Conservation (phyloP, 148 eudicot species). For the Chenopodium berlandieri region DNA sequence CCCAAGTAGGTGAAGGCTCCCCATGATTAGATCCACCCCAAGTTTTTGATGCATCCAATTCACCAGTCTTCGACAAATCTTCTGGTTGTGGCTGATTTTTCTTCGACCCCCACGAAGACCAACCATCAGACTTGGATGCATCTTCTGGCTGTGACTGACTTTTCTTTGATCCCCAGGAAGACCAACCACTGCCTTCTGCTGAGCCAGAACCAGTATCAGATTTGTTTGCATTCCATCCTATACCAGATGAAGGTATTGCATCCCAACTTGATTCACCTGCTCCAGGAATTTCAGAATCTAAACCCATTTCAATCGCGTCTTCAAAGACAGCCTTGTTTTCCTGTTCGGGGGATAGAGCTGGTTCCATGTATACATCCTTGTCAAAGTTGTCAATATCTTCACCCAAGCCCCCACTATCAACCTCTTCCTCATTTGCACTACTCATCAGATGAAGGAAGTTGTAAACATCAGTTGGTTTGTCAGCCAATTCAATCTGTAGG, state of each 20-base stretch:
- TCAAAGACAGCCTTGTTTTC: slow-evolving; percentile 67
- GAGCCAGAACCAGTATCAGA: slow-evolving; percentile 5
- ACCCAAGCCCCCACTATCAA: slow-evolving; percentile 61
- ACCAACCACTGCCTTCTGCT: slow-evolving; percentile 28
- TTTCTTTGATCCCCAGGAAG: slow-evolving; percentile 36
- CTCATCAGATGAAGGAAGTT: slow-evolving; percentile 69
- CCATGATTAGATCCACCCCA: not conserved
- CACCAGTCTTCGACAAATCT: not conserved
- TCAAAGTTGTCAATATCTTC: slow-evolving; percentile 63
- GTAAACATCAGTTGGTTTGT: slow-evolving; percentile 60
- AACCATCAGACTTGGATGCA: slow-evolving; percentile 3
- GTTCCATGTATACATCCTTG: slow-evolving; percentile 51
- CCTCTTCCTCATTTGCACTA: slow-evolving; percentile 40
- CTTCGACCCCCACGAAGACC: slow-evolving; percentile 22
- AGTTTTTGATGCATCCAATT: slow-evolving; percentile 21
- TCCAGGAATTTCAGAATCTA: slow-evolving; percentile 19
- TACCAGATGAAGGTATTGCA: slow-evolving; percentile 21
- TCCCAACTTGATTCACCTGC: slow-evolving; percentile 36
- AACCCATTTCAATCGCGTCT: slow-evolving; percentile 42
- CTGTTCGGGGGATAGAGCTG: slow-evolving; percentile 57
- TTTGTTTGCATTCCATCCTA: slow-evolving; percentile 16
- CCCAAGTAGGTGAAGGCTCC: slow-evolving; percentile 12
- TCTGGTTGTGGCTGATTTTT: slow-evolving; percentile 1
- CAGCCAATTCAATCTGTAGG: slow-evolving; percentile 43
- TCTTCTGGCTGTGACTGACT: slow-evolving; percentile 13